phyloP scores from a whole-genome alignment of 768 basidiomycete species.

The Mycena venus region DNA sequence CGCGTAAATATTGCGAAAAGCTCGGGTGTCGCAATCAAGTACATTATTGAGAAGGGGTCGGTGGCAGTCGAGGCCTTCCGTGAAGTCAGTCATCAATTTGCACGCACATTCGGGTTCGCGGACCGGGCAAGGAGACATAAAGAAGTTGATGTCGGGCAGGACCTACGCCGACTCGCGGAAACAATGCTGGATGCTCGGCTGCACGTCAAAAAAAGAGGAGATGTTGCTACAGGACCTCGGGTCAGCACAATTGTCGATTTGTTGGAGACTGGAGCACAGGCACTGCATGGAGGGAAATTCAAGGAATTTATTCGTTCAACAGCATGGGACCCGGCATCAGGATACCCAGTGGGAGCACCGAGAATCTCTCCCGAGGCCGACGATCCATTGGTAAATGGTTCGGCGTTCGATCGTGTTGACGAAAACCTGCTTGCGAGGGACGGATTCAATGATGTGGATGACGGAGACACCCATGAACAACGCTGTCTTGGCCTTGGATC shows the following conservation, averaged over 20 bases:
- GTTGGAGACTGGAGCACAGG: conserved; percentile 26
- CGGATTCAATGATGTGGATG: conserved; percentile 2
- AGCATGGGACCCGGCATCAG: conserved; percentile 37
- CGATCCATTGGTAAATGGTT: conserved; percentile 3
- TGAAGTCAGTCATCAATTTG: conserved; percentile 6
- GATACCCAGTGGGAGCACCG: background rate
- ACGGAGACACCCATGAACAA: conserved; percentile 13
- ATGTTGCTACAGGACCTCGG: background rate
- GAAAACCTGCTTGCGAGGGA: conserved; percentile 3
- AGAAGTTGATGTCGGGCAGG: conserved; percentile 38
- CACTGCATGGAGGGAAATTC: conserved; percentile 37
- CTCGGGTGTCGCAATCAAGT: background rate
- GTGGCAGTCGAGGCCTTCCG: conserved; percentile 12
- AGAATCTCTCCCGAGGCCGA: background rate
- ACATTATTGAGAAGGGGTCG: conserved; percentile 14
- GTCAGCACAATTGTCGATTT: conserved; percentile 34
- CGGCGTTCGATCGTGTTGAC: conserved; percentile 3
- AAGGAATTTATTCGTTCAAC: conserved; percentile 36
- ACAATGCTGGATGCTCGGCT: conserved; percentile 15
- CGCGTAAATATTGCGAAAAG: conserved; percentile 9
- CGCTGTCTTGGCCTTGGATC: conserved; percentile 8
- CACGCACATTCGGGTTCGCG: conserved; percentile 24
- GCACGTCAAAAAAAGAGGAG: conserved; percentile 9
- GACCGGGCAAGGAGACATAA: conserved; percentile 35
- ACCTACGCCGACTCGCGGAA: conserved; percentile 18